Conservation (phyloP, 2,329 filamentous ascomycete species). For the Hirsutella rhossiliensis region DNA sequence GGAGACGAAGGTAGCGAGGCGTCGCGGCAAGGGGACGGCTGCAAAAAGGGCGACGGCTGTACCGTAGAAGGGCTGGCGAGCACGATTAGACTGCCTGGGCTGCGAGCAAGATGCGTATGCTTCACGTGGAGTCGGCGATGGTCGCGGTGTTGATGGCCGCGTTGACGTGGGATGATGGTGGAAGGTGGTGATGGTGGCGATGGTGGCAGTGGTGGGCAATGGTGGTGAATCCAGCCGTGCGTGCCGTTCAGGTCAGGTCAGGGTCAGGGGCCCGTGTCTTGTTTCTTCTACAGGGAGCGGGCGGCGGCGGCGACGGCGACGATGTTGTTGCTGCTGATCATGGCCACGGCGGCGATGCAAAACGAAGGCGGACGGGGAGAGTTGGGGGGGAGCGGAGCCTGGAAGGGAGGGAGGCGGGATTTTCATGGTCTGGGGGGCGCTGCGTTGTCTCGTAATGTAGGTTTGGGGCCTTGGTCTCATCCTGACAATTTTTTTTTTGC, state of each 20-base stretch:
- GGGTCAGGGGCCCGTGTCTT: constrained; percentile 1
- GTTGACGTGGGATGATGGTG: background rate
- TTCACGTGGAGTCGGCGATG: too few relatives aligned
- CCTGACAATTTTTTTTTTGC: constrained; percentile 25
- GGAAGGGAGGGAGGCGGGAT: constrained; percentile 13
- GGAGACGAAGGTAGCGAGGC: too few relatives aligned
- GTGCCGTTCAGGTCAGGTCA: constrained; percentile 5
- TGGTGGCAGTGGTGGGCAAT: constrained; percentile 2
- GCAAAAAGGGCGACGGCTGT: too few relatives aligned
- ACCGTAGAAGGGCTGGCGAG: too few relatives aligned
- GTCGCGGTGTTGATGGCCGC: background rate
- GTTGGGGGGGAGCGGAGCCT: constrained; percentile 13
- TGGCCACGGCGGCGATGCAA: constrained; percentile 15
- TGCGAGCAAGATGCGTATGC: too few relatives aligned
- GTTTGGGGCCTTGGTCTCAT: constrained; percentile 26
- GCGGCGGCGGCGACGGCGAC: background rate
- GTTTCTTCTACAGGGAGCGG: background rate
- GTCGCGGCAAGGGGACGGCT: too few relatives aligned
- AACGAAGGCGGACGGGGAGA: constrained; percentile 8
- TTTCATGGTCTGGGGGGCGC: constrained; percentile 17
- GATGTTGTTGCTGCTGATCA: constrained; percentile 3
- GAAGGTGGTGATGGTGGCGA: background rate
- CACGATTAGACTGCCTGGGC: too few relatives aligned
- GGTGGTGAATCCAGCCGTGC: background rate
- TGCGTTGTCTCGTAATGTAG: constrained; percentile 19